Evolutionary conservation across 768 basidiomycete genomes (phyloP).

Genomic region (Mycena rebaudengoi): DNA sequence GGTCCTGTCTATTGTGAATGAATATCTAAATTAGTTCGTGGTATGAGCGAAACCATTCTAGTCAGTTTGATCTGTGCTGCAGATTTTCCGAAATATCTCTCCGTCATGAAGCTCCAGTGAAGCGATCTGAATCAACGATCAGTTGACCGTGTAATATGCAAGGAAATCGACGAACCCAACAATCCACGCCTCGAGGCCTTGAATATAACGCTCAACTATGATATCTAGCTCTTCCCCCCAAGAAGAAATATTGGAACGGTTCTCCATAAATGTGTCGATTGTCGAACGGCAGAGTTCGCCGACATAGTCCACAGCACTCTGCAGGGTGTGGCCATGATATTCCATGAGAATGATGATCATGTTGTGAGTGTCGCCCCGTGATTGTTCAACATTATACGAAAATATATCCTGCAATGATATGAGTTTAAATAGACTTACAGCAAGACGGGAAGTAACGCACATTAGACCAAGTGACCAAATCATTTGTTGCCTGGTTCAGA

Average conservation of each 20-base stretch:
- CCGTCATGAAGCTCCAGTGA: slow-evolving; percentile 77
- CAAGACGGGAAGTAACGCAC: slow-evolving; percentile 48
- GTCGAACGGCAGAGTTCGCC: slow-evolving; percentile 67
- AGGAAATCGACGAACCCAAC: slow-evolving; percentile 54
- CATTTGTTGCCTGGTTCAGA: slow-evolving; percentile 75
- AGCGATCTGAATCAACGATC: slow-evolving; percentile 49
- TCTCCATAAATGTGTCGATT: slow-evolving; percentile 59
- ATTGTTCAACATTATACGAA: slow-evolving; percentile 80
- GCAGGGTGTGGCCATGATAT: slow-evolving; percentile 63
- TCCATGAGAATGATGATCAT: slow-evolving; percentile 78
- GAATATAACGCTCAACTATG: slow-evolving; percentile 65
- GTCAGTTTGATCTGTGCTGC: slow-evolving; percentile 63
- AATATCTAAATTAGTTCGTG: too few relatives aligned
- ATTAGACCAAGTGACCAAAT: slow-evolving; percentile 87
- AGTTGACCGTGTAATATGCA: background rate
- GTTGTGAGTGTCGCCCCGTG: slow-evolving; percentile 73
- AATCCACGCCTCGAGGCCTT: slow-evolving; percentile 76
- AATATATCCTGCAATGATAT: slow-evolving; percentile 64
- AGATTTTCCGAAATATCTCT: slow-evolving; percentile 71
- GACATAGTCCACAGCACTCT: slow-evolving; percentile 70
- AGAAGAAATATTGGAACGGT: slow-evolving; percentile 59
- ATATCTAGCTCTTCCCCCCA: slow-evolving; percentile 70
- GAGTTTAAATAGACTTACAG: slow-evolving; percentile 1
- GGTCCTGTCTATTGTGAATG: too few relatives aligned
- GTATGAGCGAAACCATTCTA: slow-evolving; percentile 61